phyloP scores from a whole-genome alignment of 768 basidiomycete species.

The Boletus bicolor region DNA sequence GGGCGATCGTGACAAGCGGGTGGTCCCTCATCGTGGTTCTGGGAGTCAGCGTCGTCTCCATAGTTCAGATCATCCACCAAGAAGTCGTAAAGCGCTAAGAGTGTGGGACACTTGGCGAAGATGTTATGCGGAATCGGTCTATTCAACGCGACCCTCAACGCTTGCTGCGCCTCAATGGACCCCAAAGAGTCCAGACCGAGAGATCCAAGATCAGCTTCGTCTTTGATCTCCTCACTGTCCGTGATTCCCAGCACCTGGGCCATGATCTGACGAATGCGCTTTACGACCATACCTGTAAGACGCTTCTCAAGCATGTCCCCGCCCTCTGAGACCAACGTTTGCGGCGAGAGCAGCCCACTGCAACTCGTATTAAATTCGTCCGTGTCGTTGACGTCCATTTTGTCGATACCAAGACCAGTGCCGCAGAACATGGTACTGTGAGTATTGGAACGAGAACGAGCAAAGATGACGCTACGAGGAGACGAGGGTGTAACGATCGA shows the following conservation, averaged over 20 bases:
- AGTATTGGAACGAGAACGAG: conserved; percentile 28
- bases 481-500: conserved; percentile 25
- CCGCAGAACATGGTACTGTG: conserved; percentile 13
- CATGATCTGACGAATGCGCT: conserved; percentile 38
- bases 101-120: conserved; percentile 40
- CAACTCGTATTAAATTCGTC: conserved; percentile 4
- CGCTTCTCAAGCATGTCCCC: not conserved
- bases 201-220: conserved; percentile 43
- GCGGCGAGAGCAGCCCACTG: conserved; percentile 33
- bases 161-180: conserved; percentile 57
- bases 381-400: conserved; percentile 2
- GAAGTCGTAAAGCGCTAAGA: conserved; percentile 22
- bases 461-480: conserved; percentile 28
- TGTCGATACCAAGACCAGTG: conserved; percentile 2
- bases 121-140: conserved; percentile 44
- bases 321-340: conserved; percentile 36
- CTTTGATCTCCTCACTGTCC: conserved; percentile 36
- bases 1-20: not conserved
- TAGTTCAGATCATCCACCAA: conserved; percentile 2
- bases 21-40: not conserved
- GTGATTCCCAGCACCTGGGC: conserved; percentile 42
- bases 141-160: conserved; percentile 40
- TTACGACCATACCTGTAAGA: not conserved
- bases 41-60: not conserved
- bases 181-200: conserved; percentile 65